These are phyloP conservation scores for Cystofilobasidium bisporidii DNA, from an alignment of 768 basidiomycete species.

Conservation along the genomic window DNA sequence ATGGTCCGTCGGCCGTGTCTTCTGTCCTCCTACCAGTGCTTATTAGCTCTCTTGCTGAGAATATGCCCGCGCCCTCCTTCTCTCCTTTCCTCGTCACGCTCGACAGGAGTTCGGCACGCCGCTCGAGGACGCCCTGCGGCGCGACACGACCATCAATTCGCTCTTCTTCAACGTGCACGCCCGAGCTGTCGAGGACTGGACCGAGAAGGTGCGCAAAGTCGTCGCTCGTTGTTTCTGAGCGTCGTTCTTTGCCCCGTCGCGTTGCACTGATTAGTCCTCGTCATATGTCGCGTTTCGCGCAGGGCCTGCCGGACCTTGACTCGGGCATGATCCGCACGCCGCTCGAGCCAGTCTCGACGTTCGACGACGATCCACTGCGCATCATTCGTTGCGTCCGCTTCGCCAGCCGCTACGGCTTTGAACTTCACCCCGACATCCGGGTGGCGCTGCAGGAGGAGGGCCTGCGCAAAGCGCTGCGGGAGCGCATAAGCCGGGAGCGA, in stretches of 20 bases:
- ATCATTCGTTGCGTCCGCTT: slow-evolving; percentile 86
- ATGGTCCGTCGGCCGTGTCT: slow-evolving; percentile 59
- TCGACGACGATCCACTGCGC: slow-evolving; percentile 85
- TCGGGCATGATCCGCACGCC: slow-evolving; percentile 74
- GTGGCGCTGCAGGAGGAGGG: slow-evolving; percentile 48
- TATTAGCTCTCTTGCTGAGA: background rate
- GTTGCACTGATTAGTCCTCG: background rate
- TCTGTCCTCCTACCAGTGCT: no score
- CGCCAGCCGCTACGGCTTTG: slow-evolving; percentile 70
- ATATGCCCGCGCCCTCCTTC: no score
- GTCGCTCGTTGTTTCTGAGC: background rate
- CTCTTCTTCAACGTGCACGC: slow-evolving; percentile 94
- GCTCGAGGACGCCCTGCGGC: slow-evolving; percentile 72
- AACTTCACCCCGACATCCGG: slow-evolving; percentile 43
- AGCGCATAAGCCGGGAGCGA: slow-evolving; percentile 81
- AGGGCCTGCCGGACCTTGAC: slow-evolving; percentile 79
- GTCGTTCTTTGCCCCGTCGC: background rate
- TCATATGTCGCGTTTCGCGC: background rate
- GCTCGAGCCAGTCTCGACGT: slow-evolving; percentile 73
- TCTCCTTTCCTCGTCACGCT: background rate
- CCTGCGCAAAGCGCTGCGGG: slow-evolving; percentile 58
- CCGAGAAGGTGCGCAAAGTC: slow-evolving; percentile 40
- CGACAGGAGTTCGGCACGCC: slow-evolving; percentile 81
- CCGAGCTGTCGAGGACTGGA: slow-evolving; percentile 73
- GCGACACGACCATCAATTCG: slow-evolving; percentile 91